phyloP scores from a whole-genome alignment of 805 yeast species.

The Wickerhamomyces mucosus region DNA sequence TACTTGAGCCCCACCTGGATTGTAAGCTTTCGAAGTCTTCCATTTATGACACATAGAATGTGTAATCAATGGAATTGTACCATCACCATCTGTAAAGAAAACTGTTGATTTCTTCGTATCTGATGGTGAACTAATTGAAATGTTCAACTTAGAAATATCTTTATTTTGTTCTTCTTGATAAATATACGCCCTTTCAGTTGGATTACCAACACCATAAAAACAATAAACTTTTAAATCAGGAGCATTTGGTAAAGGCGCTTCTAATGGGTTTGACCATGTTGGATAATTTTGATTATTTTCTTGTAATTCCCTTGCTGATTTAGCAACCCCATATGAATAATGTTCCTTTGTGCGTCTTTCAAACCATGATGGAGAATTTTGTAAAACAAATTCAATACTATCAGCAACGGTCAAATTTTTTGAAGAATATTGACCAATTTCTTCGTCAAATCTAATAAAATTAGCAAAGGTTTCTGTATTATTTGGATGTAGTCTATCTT shows the following conservation, averaged over 20 bases:
- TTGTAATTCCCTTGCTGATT: constrained; percentile 44
- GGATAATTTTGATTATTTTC: constrained; percentile 60
- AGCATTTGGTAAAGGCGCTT: constrained; percentile 85
- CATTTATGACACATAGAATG: constrained; percentile 90
- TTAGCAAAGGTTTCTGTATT: constrained; percentile 45
- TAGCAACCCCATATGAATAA: constrained; percentile 74
- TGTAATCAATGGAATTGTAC: constrained; percentile 81
- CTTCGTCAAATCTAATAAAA: constrained; percentile 56
- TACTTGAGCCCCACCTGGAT: constrained; percentile 69
- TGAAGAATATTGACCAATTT: constrained; percentile 31
- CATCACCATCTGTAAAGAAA: constrained; percentile 86
- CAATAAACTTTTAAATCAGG: constrained; percentile 86
- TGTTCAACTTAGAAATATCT: constrained; percentile 42
- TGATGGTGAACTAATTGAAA: constrained; percentile 61
- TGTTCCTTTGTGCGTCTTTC: constrained; percentile 51
- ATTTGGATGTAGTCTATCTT: constrained; percentile 27
- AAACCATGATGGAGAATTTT: constrained; percentile 73
- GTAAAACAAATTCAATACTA: constrained; percentile 56
- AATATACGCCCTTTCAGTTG: constrained; percentile 88
- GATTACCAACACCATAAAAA: constrained; percentile 94
- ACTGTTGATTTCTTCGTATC: constrained; percentile 50
- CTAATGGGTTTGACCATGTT: constrained; percentile 94
- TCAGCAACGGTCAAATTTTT: constrained; percentile 55
- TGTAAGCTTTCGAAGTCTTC: constrained; percentile 62
- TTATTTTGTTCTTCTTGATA: constrained; percentile 64